These are phyloP conservation scores for Coemansia sp. DNA, from an alignment of 192 early-diverging fungal genomes.

Conservation along the genomic window DNA sequence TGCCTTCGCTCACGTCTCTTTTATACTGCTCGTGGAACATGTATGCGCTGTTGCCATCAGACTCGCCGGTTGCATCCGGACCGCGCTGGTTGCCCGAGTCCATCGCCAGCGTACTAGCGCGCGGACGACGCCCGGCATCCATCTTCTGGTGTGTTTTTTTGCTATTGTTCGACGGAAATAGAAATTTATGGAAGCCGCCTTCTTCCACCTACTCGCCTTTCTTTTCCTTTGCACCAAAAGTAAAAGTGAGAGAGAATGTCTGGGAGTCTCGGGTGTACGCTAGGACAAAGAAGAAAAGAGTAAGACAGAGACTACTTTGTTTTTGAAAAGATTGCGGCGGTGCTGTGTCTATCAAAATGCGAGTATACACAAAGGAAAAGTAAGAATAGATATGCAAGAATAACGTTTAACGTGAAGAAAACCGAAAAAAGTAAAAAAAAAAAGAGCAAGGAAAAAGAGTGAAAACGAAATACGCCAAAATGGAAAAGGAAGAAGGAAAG, in stretches of 20 bases:
- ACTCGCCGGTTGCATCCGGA: constrained; percentile 19
- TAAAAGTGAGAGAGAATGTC: too few relatives aligned
- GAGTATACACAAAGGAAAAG: neutral
- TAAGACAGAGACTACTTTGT: too few relatives aligned
- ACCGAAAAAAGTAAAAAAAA: neutral
- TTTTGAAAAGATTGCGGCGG: neutral
- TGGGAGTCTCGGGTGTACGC: too few relatives aligned
- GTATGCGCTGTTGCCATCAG: constrained; percentile 4
- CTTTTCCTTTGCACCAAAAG: too few relatives aligned
- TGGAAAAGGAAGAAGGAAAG: constrained; percentile 3
- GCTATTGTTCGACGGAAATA: neutral
- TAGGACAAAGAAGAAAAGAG: too few relatives aligned
- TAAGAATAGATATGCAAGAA: constrained; percentile 4
- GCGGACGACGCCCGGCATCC: constrained; percentile 22
- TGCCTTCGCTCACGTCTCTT: constrained; percentile 7
- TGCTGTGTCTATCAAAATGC: neutral
- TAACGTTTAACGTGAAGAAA: neutral
- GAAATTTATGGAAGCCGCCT: too few relatives aligned
- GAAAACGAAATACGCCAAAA: neutral
- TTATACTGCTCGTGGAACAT: constrained; percentile 20
- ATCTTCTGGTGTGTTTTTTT: neutral
- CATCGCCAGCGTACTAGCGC: constrained; percentile 47
- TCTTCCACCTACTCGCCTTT: too few relatives aligned
- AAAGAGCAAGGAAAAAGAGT: too few relatives aligned
- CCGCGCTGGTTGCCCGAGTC: constrained; percentile 28